These are phyloP conservation scores for Phaffomyces antillensis DNA, from an alignment of 805 yeast genomes.

Conservation along the genomic window DNA sequence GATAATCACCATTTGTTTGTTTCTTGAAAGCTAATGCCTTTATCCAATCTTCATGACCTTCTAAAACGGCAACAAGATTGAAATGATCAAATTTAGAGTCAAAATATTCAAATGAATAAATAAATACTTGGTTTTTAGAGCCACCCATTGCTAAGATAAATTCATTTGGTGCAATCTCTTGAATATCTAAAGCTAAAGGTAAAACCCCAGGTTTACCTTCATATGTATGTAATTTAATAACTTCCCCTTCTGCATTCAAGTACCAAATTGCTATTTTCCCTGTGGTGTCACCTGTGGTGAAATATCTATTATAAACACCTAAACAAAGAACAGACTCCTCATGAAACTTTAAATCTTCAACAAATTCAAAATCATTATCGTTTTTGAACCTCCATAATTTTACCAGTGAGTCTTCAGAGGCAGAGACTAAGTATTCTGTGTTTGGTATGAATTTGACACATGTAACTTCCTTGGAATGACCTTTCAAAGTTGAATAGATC, in stretches of 20 bases:
- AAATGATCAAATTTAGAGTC: slow-evolving; percentile 17
- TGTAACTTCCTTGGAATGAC: slow-evolving; percentile 57
- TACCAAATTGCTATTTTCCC: slow-evolving; percentile 54
- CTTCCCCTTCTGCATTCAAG: slow-evolving; percentile 17
- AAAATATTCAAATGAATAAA: slow-evolving; percentile 38
- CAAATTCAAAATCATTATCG: slow-evolving; percentile 13
- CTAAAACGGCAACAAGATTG: slow-evolving; percentile 43
- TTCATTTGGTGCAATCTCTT: slow-evolving; percentile 25
- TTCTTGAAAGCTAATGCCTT: slow-evolving; percentile 57
- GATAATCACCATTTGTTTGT: slow-evolving; percentile 41
- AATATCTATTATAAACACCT: slow-evolving; percentile 30
- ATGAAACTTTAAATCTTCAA: slow-evolving; percentile 34
- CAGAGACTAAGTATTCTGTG: slow-evolving; percentile 44
- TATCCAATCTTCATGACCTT: slow-evolving; percentile 98
- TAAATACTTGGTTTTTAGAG: slow-evolving; percentile 45
- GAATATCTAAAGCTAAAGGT: slow-evolving; percentile 35
- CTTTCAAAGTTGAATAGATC: slow-evolving; percentile 48
- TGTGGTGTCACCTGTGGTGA: slow-evolving; percentile 58
- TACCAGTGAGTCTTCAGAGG: slow-evolving; percentile 60
- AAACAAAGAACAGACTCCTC: slow-evolving; percentile 48
- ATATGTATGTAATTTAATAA: slow-evolving; percentile 26
- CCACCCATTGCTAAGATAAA: slow-evolving; percentile 68
- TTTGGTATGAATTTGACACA: slow-evolving; percentile 53
- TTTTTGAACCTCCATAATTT: slow-evolving; percentile 46
- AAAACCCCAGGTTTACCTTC: slow-evolving; percentile 40